Percentiles rank a stretch among this genome's conserved stretches.
Evolutionary conservation across 2,329 filamentous ascomycete genomes (phyloP).

Genomic region (Aureobasidium lini): DNA sequence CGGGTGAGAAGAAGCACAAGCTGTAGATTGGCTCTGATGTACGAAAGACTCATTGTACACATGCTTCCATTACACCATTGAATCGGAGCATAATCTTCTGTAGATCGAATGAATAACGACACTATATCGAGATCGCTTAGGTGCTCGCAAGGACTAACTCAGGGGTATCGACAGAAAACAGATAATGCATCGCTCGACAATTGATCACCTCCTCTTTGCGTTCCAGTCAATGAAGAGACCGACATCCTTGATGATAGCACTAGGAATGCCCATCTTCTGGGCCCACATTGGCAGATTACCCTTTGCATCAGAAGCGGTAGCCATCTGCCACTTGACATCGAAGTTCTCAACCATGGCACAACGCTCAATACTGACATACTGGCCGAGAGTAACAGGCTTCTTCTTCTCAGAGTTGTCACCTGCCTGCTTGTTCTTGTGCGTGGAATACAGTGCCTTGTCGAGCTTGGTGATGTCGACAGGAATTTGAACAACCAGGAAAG

Average conservation of each 20-base stretch:
- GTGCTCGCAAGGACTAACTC: neutral
- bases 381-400: constrained; percentile 47
- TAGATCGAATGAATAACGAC: neutral
- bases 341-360: constrained; percentile 39
- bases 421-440: constrained; percentile 19
- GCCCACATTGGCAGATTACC: constrained; percentile 59
- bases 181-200: neutral
- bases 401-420: constrained; percentile 31
- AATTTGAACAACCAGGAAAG: constrained; percentile 32
- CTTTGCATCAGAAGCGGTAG: constrained; percentile 62
- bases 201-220: constrained; percentile 19
- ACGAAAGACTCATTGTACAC: no score
- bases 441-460: constrained; percentile 27
- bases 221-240: constrained; percentile 59
- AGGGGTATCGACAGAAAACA: constrained; percentile 4
- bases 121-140: neutral
- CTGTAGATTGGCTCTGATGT: constrained; percentile 43
- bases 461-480: constrained; percentile 30
- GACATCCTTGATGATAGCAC: constrained; percentile 63
- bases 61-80: no score
- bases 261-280: constrained; percentile 57
- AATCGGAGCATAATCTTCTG: no score
- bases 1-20: constrained; percentile 90
- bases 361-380: constrained; percentile 60
- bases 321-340: constrained; percentile 68